Evolutionary conservation across 352 stramenopile species (phyloP), one percentile per base, ranked within the genome.

Genomic region (Phytophthora sojae): DNA sequence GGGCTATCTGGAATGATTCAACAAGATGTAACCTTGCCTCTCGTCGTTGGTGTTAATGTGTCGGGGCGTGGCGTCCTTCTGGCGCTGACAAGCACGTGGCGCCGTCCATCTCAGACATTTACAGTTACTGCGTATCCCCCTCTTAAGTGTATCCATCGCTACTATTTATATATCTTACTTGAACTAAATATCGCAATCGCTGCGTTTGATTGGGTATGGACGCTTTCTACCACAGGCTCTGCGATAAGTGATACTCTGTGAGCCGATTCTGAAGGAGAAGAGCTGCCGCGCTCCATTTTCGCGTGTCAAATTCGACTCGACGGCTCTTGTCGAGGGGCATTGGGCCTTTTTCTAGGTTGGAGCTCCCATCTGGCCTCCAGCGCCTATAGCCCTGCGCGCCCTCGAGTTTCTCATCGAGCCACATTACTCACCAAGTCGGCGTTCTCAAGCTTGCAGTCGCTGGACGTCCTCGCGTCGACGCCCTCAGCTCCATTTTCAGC

Each of bases 401-500:
- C 29, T 11, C 35, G 35, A 42, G 35, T 42, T 15, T 42, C 35
- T 42, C 35, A 42, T 42, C 35, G 5, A 42, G 35, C 9, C 35
- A 42, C 35, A 42, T 42, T 42, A 42, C 35, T 42, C 35, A 42
- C 35, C 35, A 17, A 42, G 32, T 15, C 9, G 12, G 32, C 32
- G 32, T 12, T 15, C 35, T 42, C 35, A 42, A 42, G 11, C 29
- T 42, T 42, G 35, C 35, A 42, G 35, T 32, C 35, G 35, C 35
- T 42, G 35, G 35, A 17, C 35, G 35, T 26, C 21, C 44, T 14
- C 42, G 42, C 30, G 14, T 64, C 45, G 26, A 56, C 44, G 26
- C 30, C 37, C 29, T 62, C 52, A 39, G 29, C 42, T 73, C 58
- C 65, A 68, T 68, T 59, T 63, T 26, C 8, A 57, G 39, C 23